Base-by-base conservation (phyloP, 441 rosid genomes). In the Manihot esculenta region DNA sequence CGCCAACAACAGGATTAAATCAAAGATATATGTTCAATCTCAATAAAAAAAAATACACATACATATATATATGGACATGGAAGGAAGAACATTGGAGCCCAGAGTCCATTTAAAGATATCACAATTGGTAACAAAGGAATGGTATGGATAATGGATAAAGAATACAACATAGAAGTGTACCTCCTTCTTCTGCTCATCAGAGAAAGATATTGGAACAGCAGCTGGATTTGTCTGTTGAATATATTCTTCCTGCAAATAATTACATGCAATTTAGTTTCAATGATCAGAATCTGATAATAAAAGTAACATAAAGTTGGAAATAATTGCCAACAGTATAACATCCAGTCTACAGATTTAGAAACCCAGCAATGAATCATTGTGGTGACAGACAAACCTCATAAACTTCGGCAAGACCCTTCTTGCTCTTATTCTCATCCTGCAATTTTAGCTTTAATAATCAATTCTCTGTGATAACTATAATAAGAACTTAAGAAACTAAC, bases 351-450 rank as follows among this genome's bases (percentile, higher is more conserved):
- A 62, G 38, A 41, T 44, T 77, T 18, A 67, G 62, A 64, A 71
- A 58, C n/a, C 59, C 44, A 62, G 26, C 3, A 69, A 69, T 17
- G 48, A 1, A 23, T 15, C 17, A 45, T 23, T 7, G 10, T 56
- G 13, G 17, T 33, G 26, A 48, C 10, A 35, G 51, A 73, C 93
- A 75, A 78, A 94, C 99, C 99, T 92, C 98, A 69, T 94, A 94
- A 79, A 92, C 83, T 83, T 92, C 96, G 21, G 91, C 97, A 54
- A 92, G 94, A 76, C 98, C 94, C 84, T 85, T 90, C 84, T 89
- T 89, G 85, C 97, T 94, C 81, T 90, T 94, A 74, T 76, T 87
- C 55, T 94, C 98, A 62, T 94, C 96, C 98, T 94, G 88, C 79
- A 88, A 65, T 63, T 62, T 68, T 54, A 78, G 61, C 69, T 49